phyloP scores from a whole-genome alignment of 768 basidiomycete genomes.

The Hygrophorus russula region DNA sequence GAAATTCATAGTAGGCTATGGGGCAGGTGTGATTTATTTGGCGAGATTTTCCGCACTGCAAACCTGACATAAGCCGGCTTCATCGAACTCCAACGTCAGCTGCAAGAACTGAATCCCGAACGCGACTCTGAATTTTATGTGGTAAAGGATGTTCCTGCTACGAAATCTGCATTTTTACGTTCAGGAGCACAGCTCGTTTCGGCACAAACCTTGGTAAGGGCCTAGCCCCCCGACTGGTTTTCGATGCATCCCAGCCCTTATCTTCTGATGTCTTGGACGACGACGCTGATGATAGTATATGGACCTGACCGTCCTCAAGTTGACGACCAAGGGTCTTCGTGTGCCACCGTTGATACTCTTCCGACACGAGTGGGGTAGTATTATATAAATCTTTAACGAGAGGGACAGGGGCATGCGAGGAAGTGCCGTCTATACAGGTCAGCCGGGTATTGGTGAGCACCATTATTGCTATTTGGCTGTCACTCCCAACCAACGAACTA shows the following conservation, averaged over 20 bases:
- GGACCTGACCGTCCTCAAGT: conserved; percentile 7
- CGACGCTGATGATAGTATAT: conserved; percentile 5
- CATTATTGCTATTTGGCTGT: not conserved
- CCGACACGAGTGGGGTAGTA: conserved; percentile 4
- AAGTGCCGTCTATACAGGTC: conserved; percentile 7
- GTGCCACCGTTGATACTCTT: conserved; percentile 8
- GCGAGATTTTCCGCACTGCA: conserved; percentile 7
- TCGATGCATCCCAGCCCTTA: too few relatives aligned
- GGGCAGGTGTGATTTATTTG: conserved; percentile 3
- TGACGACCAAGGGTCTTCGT: conserved; percentile 3
- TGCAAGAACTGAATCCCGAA: not conserved
- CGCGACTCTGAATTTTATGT: conserved; percentile 4
- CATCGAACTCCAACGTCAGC: conserved; percentile 1
- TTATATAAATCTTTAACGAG: conserved; percentile 5
- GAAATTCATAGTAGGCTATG: conserved; percentile 7
- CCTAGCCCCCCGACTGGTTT: too few relatives aligned
- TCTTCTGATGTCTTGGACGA: conserved; percentile 1
- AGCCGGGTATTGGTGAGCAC: conserved; percentile 9
- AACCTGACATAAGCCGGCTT: conserved; percentile 5
- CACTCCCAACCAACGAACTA: not conserved
- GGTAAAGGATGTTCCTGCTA: conserved; percentile 4
- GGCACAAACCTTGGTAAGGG: too few relatives aligned
- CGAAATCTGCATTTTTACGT: conserved; percentile 6
- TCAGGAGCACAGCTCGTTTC: conserved; percentile 1
- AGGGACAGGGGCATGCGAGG: conserved; percentile 3